phyloP scores from a whole-genome alignment of 805 yeast genomes.

The Lachancea sp. region DNA sequence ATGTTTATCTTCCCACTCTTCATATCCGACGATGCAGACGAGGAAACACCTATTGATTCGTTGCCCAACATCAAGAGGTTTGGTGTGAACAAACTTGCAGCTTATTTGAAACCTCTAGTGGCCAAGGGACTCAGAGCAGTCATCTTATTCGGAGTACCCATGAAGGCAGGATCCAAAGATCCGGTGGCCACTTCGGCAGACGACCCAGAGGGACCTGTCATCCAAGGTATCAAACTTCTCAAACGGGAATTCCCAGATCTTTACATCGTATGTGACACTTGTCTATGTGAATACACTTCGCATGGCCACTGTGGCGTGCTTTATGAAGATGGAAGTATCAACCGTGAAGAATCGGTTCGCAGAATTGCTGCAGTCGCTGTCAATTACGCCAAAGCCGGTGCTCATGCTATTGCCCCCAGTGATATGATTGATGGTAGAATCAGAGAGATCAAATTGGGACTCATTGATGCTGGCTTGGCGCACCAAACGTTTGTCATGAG shows the following conservation, averaged over 20 bases:
- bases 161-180: slow-evolving; percentile 72
- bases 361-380: slow-evolving; percentile 93
- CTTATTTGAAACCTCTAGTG: slow-evolving; percentile 63
- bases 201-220: slow-evolving; percentile 94
- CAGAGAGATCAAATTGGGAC: slow-evolving; percentile 76
- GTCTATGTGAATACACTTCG: slow-evolving; percentile 91
- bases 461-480: slow-evolving; percentile 74
- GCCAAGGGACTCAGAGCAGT: slow-evolving; percentile 80
- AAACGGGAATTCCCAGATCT: slow-evolving; percentile 67
- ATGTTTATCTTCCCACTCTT: slow-evolving; percentile 93
- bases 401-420: slow-evolving; percentile 91
- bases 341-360: slow-evolving; percentile 64
- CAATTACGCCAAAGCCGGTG: slow-evolving; percentile 93
- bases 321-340: slow-evolving; percentile 78
- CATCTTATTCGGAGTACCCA: slow-evolving; percentile 86
- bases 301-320: slow-evolving; percentile 98
- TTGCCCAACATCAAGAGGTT: slow-evolving; percentile 84
- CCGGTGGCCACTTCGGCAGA: slow-evolving; percentile 83
- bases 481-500: slow-evolving; percentile 87
- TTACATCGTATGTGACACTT: slow-evolving; percentile 88
- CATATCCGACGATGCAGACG: slow-evolving; percentile 74
- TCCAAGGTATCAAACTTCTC: slow-evolving; percentile 63
- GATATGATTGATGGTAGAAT: slow-evolving; percentile 98
- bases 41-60: slow-evolving; percentile 64
- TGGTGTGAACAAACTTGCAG: slow-evolving; percentile 74